Evolutionary conservation across 768 basidiomycete species (phyloP).

Genomic region (Asterophora parasitica): DNA sequence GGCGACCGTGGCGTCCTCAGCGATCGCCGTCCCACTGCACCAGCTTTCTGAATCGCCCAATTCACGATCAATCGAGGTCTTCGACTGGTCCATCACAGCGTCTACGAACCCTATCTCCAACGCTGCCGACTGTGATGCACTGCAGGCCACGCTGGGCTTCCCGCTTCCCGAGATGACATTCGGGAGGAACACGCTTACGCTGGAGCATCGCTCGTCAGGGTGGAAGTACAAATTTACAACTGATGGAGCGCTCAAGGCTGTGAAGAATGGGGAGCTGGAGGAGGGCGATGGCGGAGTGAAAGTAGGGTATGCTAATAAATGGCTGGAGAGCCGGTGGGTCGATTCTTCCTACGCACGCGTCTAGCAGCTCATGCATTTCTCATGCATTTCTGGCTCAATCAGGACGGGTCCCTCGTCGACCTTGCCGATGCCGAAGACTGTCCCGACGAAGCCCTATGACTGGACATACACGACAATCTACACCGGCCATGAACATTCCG

Average conservation of each 20-base stretch:
- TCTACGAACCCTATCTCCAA: conserved; percentile 77
- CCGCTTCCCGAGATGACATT: conserved; percentile 98
- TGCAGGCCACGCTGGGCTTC: conserved; percentile 62
- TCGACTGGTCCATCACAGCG: conserved; percentile 66
- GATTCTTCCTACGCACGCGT: conserved; percentile 1
- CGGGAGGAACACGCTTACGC: conserved; percentile 69
- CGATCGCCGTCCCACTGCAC: conserved; percentile 53
- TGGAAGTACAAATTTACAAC: conserved; percentile 67
- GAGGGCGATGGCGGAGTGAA: conserved; percentile 89
- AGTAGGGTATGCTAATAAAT: conserved; percentile 92
- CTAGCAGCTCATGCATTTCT: background rate
- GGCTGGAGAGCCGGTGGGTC: conserved; percentile 82
- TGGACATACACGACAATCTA: conserved; percentile 98
- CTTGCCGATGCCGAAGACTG: conserved; percentile 65
- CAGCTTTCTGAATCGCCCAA: conserved; percentile 65
- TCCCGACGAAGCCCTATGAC: conserved; percentile 84
- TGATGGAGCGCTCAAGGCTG: conserved; percentile 59
- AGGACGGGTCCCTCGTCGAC: conserved; percentile 66
- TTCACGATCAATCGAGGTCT: conserved; percentile 61
- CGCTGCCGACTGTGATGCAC: conserved; percentile 64
- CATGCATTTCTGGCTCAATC: background rate
- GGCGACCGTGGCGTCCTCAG: conserved; percentile 32
- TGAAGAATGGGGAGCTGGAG: conserved; percentile 71
- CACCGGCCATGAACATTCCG: conserved; percentile 47
- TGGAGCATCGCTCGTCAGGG: conserved; percentile 61